phyloP scores from a whole-genome alignment of 2,329 filamentous ascomycete species.

The Calonectria ilicicola region DNA sequence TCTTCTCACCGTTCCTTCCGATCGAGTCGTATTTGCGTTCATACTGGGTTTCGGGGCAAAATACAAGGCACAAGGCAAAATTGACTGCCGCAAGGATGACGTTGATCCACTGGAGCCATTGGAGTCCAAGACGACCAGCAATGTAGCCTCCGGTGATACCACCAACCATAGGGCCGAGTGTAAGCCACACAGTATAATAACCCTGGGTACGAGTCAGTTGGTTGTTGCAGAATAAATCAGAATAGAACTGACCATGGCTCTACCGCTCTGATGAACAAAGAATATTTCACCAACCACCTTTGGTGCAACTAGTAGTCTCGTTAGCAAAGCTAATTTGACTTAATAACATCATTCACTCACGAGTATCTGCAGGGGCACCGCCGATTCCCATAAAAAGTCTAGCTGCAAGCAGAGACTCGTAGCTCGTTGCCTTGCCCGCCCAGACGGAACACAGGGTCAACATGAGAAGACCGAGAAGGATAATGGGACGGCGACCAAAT shows the following conservation, averaged over 20 bases:
- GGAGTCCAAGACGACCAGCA: constrained; percentile 46
- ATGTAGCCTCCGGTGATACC: constrained; percentile 53
- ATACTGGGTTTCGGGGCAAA: constrained; percentile 51
- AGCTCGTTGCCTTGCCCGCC: constrained; percentile 40
- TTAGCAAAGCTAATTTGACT: neutral
- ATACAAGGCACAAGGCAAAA: constrained; percentile 42
- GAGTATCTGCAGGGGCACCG: constrained; percentile 48
- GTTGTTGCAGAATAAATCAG: neutral
- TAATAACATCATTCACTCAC: neutral
- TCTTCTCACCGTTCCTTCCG: neutral
- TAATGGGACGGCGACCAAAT: constrained; percentile 46
- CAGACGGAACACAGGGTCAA: constrained; percentile 42
- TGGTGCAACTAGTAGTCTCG: constrained; percentile 38
- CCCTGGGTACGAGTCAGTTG: constrained; percentile 29
- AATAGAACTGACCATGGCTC: constrained; percentile 42
- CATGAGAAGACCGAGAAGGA: constrained; percentile 46
- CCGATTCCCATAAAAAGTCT: constrained; percentile 49
- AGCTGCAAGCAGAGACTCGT: constrained; percentile 42
- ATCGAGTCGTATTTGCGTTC: constrained; percentile 22
- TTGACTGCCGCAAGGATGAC: constrained; percentile 40
- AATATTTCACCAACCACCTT: constrained; percentile 51
- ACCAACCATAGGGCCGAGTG: constrained; percentile 46
- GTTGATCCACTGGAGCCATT: constrained; percentile 48
- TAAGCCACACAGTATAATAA: constrained; percentile 48
- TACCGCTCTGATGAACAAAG: constrained; percentile 49